Base-by-base conservation (phyloP, 1,284 basidiomycete species). In the Ganoderma meredithae region DNA sequence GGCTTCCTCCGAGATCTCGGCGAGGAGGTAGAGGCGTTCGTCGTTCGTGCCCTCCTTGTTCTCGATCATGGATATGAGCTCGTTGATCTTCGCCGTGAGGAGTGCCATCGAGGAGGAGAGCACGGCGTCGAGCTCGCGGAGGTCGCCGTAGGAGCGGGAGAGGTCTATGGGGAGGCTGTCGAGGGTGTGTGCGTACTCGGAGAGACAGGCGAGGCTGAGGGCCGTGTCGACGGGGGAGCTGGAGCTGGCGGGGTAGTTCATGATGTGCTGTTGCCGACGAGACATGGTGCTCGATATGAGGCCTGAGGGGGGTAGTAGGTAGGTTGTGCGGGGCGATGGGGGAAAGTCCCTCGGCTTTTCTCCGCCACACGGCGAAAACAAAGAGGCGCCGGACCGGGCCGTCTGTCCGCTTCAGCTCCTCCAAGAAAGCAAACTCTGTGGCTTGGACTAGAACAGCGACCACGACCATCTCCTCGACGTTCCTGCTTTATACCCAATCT, bases 71-170 rank as follows among this genome's bases (percentile, higher is more conserved):
- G 83, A 79, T 43, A 91, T 92, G 73, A 98, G 90, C 55, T 80
- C 79, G 68, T 88, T 86, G 74, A 97, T 90, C 81, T 95, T 95
- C 62, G 84, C 75, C 69, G 92, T 95, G 76, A 97, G 92, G 75
- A 88, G 85, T 72, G 90, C 79, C 79, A 96, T 92, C 64, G 94
- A 95, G 40, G 94, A 90, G 64, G 95, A 96, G 61, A 99, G 88
- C 56, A 99, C 98, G 62, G 98, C 97, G 80, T 99, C 98, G 78
- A 99, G 92, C 83, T 99, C 97, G 74, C 96, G 94, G 62, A 99
- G 88, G 85, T 99, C 97, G 31, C 93, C 95, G 80, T 98, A 95
- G 79, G 92, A 93, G 78, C 96, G 90, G 13, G 97, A 98, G 79
- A 99, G 90, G 81, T 98, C 96, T 71, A 95, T 87, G 60, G 97